These are phyloP conservation scores for Mycena sp. DNA, from an alignment of 1,284 basidiomycete genomes.

Conservation along the genomic window DNA sequence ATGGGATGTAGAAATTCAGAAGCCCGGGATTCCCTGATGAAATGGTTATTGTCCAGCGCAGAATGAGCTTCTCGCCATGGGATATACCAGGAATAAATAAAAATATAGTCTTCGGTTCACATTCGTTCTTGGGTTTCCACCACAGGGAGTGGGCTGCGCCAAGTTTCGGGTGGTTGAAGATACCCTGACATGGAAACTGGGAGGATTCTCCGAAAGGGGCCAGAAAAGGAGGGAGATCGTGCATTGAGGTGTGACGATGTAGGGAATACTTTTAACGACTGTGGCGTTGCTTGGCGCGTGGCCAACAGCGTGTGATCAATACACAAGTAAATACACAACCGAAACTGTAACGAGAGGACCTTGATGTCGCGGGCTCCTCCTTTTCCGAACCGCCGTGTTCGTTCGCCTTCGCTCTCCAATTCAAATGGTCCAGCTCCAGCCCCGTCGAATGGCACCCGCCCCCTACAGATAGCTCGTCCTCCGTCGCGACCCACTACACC, in stretches of 20 bases:
- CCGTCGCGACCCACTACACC: constrained; percentile 57
- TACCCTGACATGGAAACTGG: constrained; percentile 40
- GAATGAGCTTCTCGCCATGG: neutral
- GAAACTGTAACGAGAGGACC: too few relatives aligned
- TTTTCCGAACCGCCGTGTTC: constrained; percentile 55
- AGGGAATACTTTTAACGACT: too few relatives aligned
- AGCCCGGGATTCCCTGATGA: constrained; percentile 68
- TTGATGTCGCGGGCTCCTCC: constrained; percentile 63
- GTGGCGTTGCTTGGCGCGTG: too few relatives aligned
- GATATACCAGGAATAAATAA: constrained; percentile 65
- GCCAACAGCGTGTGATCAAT: neutral
- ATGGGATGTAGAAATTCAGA: constrained; percentile 65
- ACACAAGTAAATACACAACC: too few relatives aligned
- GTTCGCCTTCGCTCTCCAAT: constrained; percentile 49
- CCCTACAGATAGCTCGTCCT: constrained; percentile 62
- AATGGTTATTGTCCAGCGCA: neutral
- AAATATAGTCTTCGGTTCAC: constrained; percentile 47
- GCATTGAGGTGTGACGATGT: too few relatives aligned
- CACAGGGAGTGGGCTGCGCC: constrained; percentile 59
- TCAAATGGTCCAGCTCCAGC: constrained; percentile 42
- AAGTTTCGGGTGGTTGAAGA: constrained; percentile 50
- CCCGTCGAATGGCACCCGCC: constrained; percentile 50
- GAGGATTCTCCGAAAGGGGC: constrained; percentile 6
- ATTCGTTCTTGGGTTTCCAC: constrained; percentile 57
- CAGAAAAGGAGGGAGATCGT: constrained; percentile 15